Conservation (phyloP, 345 rosid genomes). For the Hevea brasiliensis region DNA sequence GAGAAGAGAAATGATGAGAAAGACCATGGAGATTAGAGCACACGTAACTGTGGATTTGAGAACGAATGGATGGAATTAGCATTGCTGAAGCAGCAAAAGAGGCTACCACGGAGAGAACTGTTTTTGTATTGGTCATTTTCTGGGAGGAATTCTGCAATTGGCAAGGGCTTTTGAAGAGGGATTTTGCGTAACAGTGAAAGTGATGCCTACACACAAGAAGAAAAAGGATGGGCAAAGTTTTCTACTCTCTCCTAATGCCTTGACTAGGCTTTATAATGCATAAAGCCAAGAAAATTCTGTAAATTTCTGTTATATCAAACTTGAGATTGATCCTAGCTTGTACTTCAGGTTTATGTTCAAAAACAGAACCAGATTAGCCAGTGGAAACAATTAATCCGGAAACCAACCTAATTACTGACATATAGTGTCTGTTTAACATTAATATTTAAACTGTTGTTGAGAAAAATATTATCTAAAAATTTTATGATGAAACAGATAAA, state of each 20-base stretch:
- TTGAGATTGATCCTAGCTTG: background rate
- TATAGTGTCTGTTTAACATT: too few relatives aligned
- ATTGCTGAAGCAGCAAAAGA: background rate
- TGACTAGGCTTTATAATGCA: background rate
- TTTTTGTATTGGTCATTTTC: background rate
- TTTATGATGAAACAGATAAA: too few relatives aligned
- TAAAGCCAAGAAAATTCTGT: background rate
- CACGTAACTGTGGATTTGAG: background rate
- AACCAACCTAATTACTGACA: too few relatives aligned
- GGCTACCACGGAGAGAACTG: background rate
- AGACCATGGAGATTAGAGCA: background rate
- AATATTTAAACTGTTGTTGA: too few relatives aligned
- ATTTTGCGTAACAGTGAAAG: background rate
- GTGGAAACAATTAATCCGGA: too few relatives aligned
- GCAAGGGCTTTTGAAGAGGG: too few relatives aligned
- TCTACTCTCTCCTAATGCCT: background rate
- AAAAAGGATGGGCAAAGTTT: background rate
- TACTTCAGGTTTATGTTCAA: too few relatives aligned
- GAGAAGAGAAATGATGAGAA: slow-evolving; percentile 10
- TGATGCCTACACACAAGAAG: background rate
- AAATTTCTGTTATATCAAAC: background rate
- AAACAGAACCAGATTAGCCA: too few relatives aligned
- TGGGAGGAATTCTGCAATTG: background rate
- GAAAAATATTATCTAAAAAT: too few relatives aligned
- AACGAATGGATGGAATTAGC: background rate